Base-by-base conservation (phyloP, 2,329 filamentous ascomycete species). In the Akanthomyces uredinophilus region DNA sequence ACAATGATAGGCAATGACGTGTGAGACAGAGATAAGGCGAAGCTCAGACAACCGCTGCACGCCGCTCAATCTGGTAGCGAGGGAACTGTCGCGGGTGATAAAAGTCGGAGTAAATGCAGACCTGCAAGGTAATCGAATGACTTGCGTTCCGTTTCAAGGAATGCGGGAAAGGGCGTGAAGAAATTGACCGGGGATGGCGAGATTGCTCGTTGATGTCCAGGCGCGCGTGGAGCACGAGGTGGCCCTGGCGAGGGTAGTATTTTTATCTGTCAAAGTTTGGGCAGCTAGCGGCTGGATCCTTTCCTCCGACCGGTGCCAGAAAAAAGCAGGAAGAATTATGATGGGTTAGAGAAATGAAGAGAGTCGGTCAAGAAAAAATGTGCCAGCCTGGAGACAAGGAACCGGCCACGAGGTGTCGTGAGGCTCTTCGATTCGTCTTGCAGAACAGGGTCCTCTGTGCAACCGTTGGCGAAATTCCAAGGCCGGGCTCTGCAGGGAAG, bases 341-440 rank as follows among this genome's bases (percentile, higher is more conserved):
- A 47, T 35, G 54, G 27, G 29, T 20, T 5, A 24, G n/a, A 57
- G 20, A 22, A 54, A 18, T 32, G 39, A 58, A 27, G 41, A 44
- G 22, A 58, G 55, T 58, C 55, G 55, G 55, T 58, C 44, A 58
- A 44, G 39, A 50, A 58, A 58, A 49, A 5, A 3, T 8, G 54
- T 27, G 32, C 22, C 18, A 44, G 14, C 20, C 46, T 41, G 43
- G 41, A 16, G 55, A 46, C 55, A 58, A 58, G 55, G 55, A 41
- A 20, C 50, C 27, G 35, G 22, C 63, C 63, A 64, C 63, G 60
- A 64, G 63, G 63, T 55, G 60, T 27, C 47, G 60, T 43, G 37
- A 62, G 39, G 44, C 29, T 53, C 58, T 60, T 64, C 56, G 56
- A 64, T 58, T 61, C 60, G 63, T 50, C 60, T 57, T 29, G 43